These are phyloP conservation scores for Fraxinus albicans DNA, from an alignment of 305 asterid species.

Conservation along the genomic window DNA sequence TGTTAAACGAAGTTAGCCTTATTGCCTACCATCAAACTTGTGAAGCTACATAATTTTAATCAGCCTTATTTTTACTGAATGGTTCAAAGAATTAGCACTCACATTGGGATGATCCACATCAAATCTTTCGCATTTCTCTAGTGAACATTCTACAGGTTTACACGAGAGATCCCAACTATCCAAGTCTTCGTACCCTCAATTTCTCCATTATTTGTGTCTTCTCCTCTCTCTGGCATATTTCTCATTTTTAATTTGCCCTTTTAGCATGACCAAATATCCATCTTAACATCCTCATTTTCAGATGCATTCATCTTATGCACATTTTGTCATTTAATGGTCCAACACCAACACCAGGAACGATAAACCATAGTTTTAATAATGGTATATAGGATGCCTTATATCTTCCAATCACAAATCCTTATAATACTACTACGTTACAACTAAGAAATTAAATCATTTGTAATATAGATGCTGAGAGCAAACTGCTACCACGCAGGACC, in stretches of 20 bases:
- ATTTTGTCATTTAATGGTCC: neutral
- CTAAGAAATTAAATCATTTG: neutral
- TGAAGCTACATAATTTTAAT: neutral
- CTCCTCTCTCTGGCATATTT: neutral
- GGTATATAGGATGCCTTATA: neutral
- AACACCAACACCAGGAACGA: neutral
- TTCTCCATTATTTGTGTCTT: neutral
- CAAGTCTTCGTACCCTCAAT: neutral
- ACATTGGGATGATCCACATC: neutral
- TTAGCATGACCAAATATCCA: neutral
- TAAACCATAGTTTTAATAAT: neutral
- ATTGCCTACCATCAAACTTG: neutral
- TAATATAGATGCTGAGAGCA: neutral
- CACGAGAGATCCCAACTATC: neutral
- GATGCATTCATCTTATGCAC: neutral
- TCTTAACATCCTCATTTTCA: neutral
- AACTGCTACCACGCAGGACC: slow-evolving; percentile 49
- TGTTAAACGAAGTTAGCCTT: neutral
- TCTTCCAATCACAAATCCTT: neutral
- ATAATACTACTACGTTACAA: neutral
- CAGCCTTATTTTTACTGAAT: neutral
- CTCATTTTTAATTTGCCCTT: neutral
- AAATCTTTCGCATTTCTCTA: neutral
- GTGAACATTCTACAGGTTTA: neutral
- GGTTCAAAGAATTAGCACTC: neutral